phyloP scores from a whole-genome alignment of 495 filamentous ascomycete species.

The Pyronema omphalodes region DNA sequence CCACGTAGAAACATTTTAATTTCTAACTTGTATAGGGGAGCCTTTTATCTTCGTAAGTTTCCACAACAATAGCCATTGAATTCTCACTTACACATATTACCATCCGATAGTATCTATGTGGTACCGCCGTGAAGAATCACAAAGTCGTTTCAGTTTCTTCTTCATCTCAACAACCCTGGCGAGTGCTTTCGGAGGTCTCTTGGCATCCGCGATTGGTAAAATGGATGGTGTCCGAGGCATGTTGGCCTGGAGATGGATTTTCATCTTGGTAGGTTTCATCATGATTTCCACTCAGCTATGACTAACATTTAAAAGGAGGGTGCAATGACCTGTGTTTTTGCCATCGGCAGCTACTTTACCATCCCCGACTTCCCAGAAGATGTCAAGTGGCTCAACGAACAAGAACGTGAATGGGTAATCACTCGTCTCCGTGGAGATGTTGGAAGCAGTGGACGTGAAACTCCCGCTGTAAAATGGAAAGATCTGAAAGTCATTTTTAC shows the following conservation, averaged over 20 bases:
- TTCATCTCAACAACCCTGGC: conserved; percentile 68
- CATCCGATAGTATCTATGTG: conserved; percentile 42
- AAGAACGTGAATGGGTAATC: conserved; percentile 57
- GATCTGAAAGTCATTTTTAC: conserved; percentile 59
- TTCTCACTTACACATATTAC: conserved; percentile 8
- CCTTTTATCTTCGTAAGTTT: conserved; percentile 42
- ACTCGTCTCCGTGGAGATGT: conserved; percentile 61
- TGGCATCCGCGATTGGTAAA: conserved; percentile 70
- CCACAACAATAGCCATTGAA: not conserved
- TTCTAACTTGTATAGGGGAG: conserved; percentile 26
- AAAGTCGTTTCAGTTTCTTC: conserved; percentile 79
- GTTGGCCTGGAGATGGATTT: conserved; percentile 84
- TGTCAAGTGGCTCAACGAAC: conserved; percentile 46
- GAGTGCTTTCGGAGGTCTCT: conserved; percentile 69
- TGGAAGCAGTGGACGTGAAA: conserved; percentile 46
- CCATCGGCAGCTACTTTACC: conserved; percentile 50
- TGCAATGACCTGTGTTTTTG: conserved; percentile 49
- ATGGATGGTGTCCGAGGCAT: conserved; percentile 34
- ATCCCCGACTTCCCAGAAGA: conserved; percentile 62
- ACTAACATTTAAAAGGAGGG: conserved; percentile 40
- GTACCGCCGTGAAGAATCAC: conserved; percentile 75
- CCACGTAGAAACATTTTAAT: conserved; percentile 22
- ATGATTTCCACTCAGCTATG: conserved; percentile 15
- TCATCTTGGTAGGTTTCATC: conserved; percentile 28
- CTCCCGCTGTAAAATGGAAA: conserved; percentile 32